A percentile compares a stretch with the other conserved stretches of the same genome.
phyloP scores from a whole-genome alignment of 495 filamentous ascomycete species.

The Aspergillus bertholletiae region DNA sequence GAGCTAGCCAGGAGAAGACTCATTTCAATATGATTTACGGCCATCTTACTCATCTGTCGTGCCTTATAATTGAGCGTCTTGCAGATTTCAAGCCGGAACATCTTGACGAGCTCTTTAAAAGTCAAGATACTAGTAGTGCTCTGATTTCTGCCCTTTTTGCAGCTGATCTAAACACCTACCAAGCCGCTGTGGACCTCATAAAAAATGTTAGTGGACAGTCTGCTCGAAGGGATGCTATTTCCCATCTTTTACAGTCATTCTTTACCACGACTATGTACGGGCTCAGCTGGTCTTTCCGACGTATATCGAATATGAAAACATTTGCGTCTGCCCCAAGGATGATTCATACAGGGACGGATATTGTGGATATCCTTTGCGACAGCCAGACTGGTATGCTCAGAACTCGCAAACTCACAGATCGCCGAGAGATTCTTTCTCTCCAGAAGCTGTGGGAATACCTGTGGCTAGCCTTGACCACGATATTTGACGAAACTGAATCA shows the following conservation, averaged over 20 bases:
- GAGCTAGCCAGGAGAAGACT: constrained; percentile 48
- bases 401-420: constrained; percentile 52
- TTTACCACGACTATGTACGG: constrained; percentile 60
- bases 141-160: constrained; percentile 67
- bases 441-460: constrained; percentile 75
- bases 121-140: constrained; percentile 58
- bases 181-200: constrained; percentile 72
- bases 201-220: constrained; percentile 72
- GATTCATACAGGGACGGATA: constrained; percentile 68
- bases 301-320: constrained; percentile 52
- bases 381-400: constrained; percentile 75
- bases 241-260: constrained; percentile 60
- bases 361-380: constrained; percentile 81
- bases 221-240: constrained; percentile 69
- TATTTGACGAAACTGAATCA: constrained; percentile 76
- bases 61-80: constrained; percentile 69
- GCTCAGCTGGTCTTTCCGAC: constrained; percentile 56
- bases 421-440: constrained; percentile 59
- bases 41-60: constrained; percentile 64
- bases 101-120: constrained; percentile 61
- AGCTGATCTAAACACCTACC: constrained; percentile 64
- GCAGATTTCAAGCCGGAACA: constrained; percentile 65
- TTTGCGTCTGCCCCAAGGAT: constrained; percentile 67
- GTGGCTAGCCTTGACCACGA: constrained; percentile 73
- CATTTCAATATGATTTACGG: constrained; percentile 74